Conservation (phyloP, 805 yeast genomes). For the Sugiyamaella americana region DNA sequence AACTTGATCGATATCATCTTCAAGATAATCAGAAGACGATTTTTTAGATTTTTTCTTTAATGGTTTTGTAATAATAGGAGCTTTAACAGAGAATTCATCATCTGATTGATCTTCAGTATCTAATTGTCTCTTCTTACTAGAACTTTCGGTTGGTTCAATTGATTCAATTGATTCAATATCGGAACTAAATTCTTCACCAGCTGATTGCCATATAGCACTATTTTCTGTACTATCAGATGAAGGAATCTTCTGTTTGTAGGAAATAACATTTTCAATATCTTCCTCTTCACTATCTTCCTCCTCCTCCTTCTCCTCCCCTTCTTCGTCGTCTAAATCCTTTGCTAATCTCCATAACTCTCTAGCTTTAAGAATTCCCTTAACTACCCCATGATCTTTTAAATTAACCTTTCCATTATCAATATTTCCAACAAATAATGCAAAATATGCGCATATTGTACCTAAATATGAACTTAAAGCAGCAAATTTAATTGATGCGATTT, state of each 20-base stretch:
- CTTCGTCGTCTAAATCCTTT: constrained; percentile 21
- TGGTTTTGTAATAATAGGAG: constrained; percentile 37
- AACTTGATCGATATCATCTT: constrained; percentile 65
- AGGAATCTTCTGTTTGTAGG: not conserved
- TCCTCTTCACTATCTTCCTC: constrained; percentile 21
- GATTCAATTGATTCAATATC: not conserved
- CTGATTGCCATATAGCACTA: not conserved
- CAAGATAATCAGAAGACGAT: constrained; percentile 40
- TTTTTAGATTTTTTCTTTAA: constrained; percentile 35
- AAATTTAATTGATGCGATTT: constrained; percentile 40
- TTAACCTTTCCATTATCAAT: constrained; percentile 47
- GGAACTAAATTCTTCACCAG: not conserved
- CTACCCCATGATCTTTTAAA: constrained; percentile 83
- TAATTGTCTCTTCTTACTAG: not conserved
- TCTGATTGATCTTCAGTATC: constrained; percentile 1
- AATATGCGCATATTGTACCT: constrained; percentile 71
- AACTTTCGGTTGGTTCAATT: not conserved
- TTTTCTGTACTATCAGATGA: not conserved
- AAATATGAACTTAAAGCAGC: constrained; percentile 73
- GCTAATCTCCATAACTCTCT: constrained; percentile 91
- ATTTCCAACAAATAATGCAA: constrained; percentile 63
- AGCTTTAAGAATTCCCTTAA: constrained; percentile 77
- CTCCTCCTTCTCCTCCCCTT: constrained; percentile 27
- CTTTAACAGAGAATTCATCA: constrained; percentile 44
- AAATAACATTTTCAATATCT: not conserved